These are phyloP conservation scores for Inonotus obliquus DNA, from an alignment of 1,284 basidiomycete species.

Conservation along the genomic window DNA sequence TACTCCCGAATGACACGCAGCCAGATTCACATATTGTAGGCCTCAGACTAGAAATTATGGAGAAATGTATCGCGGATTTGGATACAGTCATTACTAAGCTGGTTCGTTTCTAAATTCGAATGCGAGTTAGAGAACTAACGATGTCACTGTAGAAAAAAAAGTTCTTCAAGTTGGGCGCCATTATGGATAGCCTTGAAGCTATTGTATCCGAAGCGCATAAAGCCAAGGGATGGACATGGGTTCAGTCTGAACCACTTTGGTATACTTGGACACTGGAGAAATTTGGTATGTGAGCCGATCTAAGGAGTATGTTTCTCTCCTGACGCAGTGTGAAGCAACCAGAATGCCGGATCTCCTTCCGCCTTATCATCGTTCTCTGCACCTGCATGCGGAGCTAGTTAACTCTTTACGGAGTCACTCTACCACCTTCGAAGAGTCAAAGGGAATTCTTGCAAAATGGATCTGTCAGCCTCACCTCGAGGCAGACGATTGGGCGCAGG, in stretches of 20 bases:
- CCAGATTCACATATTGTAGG: constrained; percentile 55
- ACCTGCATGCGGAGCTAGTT: constrained; percentile 51
- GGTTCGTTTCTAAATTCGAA: constrained; percentile 36
- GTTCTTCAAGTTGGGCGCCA: constrained; percentile 54
- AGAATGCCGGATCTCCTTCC: constrained; percentile 50
- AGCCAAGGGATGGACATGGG: constrained; percentile 65
- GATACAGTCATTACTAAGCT: constrained; percentile 57
- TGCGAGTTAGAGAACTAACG: neutral
- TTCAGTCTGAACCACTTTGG: constrained; percentile 66
- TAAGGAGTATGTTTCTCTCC: neutral
- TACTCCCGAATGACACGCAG: constrained; percentile 43
- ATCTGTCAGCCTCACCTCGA: constrained; percentile 57
- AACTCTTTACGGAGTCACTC: constrained; percentile 58
- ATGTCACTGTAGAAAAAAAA: constrained; percentile 52
- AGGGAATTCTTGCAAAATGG: constrained; percentile 57
- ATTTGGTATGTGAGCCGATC: constrained; percentile 48
- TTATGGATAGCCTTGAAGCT: constrained; percentile 58
- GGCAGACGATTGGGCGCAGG: constrained; percentile 60
- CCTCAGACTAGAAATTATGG: constrained; percentile 63
- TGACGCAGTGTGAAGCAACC: constrained; percentile 39
- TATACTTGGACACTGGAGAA: constrained; percentile 73
- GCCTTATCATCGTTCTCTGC: constrained; percentile 65
- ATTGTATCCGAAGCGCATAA: constrained; percentile 64
- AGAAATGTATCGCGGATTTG: constrained; percentile 55
- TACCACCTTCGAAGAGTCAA: constrained; percentile 61